phyloP scores from a whole-genome alignment of 2,329 filamentous ascomycete genomes.

The Calonectria leucothoes region DNA sequence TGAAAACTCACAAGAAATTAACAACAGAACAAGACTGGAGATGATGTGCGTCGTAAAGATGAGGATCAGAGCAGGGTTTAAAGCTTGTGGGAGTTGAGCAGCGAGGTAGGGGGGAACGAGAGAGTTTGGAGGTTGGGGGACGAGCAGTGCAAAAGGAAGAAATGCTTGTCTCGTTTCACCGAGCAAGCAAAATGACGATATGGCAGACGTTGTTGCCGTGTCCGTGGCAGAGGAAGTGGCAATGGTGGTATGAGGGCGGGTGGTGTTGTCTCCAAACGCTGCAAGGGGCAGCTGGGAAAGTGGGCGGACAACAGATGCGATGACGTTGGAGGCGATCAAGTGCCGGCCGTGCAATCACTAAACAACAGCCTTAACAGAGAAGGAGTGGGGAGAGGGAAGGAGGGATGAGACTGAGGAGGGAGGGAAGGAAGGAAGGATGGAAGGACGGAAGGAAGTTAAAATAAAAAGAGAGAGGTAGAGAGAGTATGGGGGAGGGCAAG shows the following conservation, averaged over 20 bases:
- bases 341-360: background rate
- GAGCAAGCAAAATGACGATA: background rate
- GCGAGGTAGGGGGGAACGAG: background rate
- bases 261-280: conserved; percentile 7
- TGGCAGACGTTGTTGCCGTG: conserved; percentile 5
- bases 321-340: conserved; percentile 8
- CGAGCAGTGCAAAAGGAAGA: background rate
- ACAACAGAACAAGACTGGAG: background rate
- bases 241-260: background rate
- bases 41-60: background rate
- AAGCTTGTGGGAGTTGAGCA: background rate
- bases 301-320: background rate
- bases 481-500: conserved; percentile 7
- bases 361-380: background rate
- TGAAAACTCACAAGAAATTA: background rate
- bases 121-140: conserved; percentile 1
- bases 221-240: background rate
- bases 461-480: background rate
- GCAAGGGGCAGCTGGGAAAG: conserved; percentile 8
- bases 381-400: background rate
- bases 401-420: background rate
- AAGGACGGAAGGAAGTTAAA: conserved; percentile 2
- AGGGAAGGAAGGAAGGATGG: background rate
- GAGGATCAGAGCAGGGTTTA: background rate
- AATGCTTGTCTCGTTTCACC: background rate